These are phyloP conservation scores for Trypanosoma boissoni DNA, from an alignment of 208 protist genomes.

Conservation along the genomic window DNA sequence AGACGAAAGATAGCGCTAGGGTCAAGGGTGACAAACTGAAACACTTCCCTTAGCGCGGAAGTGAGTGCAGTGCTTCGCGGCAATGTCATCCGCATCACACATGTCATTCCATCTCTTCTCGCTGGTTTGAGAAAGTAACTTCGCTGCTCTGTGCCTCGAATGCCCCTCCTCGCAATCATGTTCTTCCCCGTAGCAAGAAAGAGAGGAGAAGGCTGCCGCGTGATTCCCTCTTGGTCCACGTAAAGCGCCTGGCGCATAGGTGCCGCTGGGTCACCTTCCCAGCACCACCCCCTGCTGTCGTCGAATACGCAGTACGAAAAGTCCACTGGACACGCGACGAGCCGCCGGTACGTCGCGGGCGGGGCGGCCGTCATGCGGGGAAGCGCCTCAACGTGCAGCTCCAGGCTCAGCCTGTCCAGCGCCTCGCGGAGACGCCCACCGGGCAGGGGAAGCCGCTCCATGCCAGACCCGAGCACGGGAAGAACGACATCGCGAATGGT, in stretches of 20 bases:
- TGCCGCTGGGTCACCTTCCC: constrained; percentile 32
- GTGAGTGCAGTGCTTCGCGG: constrained; percentile 62
- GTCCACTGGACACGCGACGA: constrained; percentile 37
- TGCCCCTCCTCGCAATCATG: constrained; percentile 58
- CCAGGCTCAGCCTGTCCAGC: constrained; percentile 36
- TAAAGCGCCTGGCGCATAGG: constrained; percentile 47
- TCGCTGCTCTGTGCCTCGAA: constrained; percentile 53
- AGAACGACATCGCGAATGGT: constrained; percentile 62
- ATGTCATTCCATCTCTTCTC: constrained; percentile 60
- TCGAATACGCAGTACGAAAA: constrained; percentile 61
- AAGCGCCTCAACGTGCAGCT: constrained; percentile 59
- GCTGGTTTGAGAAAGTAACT: constrained; percentile 72
- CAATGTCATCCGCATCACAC: constrained; percentile 58
- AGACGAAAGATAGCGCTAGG: constrained; percentile 46
- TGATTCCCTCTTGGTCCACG: constrained; percentile 73
- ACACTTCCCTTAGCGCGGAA: constrained; percentile 65
- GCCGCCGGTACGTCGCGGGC: constrained; percentile 47
- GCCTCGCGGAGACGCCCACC: constrained; percentile 14
- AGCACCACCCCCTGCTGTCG: constrained; percentile 71
- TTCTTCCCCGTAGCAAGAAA: constrained; percentile 40
- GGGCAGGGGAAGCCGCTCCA: constrained; percentile 26
- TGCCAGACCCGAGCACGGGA: constrained; percentile 44
- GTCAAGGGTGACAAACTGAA: constrained; percentile 70
- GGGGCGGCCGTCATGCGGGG: constrained; percentile 49
- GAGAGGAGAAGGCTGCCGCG: constrained; percentile 63